Evolutionary conservation across 495 filamentous ascomycete species (phyloP), one percentile per base, ranked within the genome.

Genomic region (Clavariopsis aquatica): DNA sequence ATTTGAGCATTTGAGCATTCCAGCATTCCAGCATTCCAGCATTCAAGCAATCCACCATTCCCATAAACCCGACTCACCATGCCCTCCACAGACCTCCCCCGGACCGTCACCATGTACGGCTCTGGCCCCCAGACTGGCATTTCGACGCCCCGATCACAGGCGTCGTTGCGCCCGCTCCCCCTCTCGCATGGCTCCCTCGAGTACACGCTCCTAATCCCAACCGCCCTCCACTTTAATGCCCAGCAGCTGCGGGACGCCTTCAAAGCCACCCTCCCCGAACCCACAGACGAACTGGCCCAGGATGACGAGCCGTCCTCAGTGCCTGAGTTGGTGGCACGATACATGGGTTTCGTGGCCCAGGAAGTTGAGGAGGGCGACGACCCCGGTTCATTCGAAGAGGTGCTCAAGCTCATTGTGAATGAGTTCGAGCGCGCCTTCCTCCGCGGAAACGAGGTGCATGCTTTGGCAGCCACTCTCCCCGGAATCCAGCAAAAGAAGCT

Each of bases 271-370:
- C 83, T 98, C 69, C 94, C 94, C 20, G 79, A 86, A 52, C 89
- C 94, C 28, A 98, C 94, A 70, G 94, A 98, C 75, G 94, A 98
- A 79, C 85, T 98, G 67, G 94, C 95, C 43, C 89, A 93, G 72
- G 94, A 98, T 77, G 94, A 98, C 69, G 94, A 98, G 80, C 94
- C 94, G 5, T 98, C 94, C 0, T 98, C 94, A 9, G 84, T 90
- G 15, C 76, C 89, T 17, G 94, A 98, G 78, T 84, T 98, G 28
- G 91, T 98, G 6, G 91, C 91, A 45, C 84, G 94, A 60, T 98
- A 93, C 72, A 87, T 98, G 71, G 92, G 91, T 57, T 90, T 91
- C 77, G 84, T 96, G 41, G 91, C 92, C 58, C 76, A 82, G 57
- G 90, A 96, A 76, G 88, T 96, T 1, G 87, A 93, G 20, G 89